Evolutionary conservation across 345 rosid genomes (phyloP).

Genomic region (Eucalyptus rudis): DNA sequence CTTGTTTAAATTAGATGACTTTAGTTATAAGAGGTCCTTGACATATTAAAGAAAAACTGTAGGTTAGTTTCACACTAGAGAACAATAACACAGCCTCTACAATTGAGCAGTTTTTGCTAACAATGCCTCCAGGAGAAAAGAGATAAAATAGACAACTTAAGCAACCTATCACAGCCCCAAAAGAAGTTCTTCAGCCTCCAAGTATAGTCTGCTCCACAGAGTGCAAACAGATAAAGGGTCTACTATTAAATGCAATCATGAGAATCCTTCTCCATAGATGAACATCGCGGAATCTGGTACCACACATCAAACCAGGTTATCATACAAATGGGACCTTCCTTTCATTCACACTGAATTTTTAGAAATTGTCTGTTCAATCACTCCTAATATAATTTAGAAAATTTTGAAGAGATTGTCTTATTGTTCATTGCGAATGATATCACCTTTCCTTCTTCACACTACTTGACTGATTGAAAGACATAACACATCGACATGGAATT

Average conservation of each 20-base stretch:
- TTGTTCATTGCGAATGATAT: not conserved
- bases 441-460: not conserved
- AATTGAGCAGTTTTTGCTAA: not conserved
- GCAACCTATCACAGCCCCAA: not conserved
- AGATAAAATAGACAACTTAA: not conserved
- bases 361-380: not conserved
- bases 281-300: not conserved
- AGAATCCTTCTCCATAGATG: not conserved
- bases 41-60: not conserved
- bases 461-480: not conserved
- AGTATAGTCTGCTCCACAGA: not conserved
- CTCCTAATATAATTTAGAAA: not conserved
- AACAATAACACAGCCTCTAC: not conserved
- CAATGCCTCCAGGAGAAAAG: not conserved
- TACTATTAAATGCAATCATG: not conserved
- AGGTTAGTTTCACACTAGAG: not conserved
- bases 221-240: not conserved
- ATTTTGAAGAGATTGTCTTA: not conserved
- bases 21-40: not conserved
- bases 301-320: not conserved
- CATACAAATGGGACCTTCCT: not conserved
- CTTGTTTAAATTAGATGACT: not conserved
- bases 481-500: not conserved
- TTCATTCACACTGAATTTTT: not conserved
- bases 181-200: not conserved